Evolutionary conservation across 176 grass and related monocot species (phyloP), one percentile per base, ranked within the genome.

Genomic region (Poa annua): DNA sequence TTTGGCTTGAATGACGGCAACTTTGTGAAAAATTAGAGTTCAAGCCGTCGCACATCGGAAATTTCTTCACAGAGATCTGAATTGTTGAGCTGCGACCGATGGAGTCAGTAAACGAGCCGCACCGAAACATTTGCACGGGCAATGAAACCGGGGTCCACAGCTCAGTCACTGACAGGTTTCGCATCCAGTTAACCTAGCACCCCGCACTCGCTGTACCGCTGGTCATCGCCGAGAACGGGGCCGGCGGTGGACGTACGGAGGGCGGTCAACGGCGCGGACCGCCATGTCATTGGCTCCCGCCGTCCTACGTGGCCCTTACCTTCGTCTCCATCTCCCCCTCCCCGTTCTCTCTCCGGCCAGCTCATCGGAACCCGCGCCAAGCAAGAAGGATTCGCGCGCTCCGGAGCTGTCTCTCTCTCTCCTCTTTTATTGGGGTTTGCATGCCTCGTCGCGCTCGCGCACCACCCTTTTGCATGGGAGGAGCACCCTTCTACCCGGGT

Each of bases 401-500:
- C 66, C 8, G 11, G 57, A 22, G 14, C 67, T 65, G 21, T 17
- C 10, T 17, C 1, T 20, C 78, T 92, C 88, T 91, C 86, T 89
- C 92, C 69, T 91, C 92, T 85, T 91, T 94, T 89, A 94, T 94
- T 86, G 89, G 83, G 36, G 24, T 8, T 61, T 52, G 78, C 87
- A 75, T 83, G 33, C 81, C 7, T 92, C 86, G 84, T 89, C 71
- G 72, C 8, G 32, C 87, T 15, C 76, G 85, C 45, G 87, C 77
- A 54, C 81, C 77, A 41, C 56, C 86, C 88, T 89, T 91, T 87
- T 89, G 92, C 89, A 82, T 94, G 89, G 73, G 14, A 25, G 63
- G 74, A 55, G 61, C 89, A 87, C 71, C 64, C 86, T 91, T 87
- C 19, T 61, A 75, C 3, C 89, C 92, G 84, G 92, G 45, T 85